Percentiles rank a stretch among this genome's conserved stretches.
These are phyloP conservation scores for Orbilia ellipsospora DNA, from an alignment of 2,329 filamentous ascomycete genomes.

Conservation along the genomic window DNA sequence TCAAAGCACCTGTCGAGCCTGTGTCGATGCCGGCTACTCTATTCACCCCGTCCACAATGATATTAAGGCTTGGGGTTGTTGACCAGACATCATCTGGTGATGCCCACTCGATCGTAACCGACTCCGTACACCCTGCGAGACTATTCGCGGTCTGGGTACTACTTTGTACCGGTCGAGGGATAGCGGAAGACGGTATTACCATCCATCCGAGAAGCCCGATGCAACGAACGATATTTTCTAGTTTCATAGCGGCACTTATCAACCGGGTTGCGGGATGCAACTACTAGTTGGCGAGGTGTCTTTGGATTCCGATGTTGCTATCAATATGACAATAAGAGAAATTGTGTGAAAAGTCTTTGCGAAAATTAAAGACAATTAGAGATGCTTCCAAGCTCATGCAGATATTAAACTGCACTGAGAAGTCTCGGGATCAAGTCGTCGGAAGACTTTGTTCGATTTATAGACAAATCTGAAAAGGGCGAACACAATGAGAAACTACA, in stretches of 20 bases:
- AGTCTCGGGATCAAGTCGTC: too few relatives aligned
- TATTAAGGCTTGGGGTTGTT: neutral
- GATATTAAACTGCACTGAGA: too few relatives aligned
- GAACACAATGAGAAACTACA: too few relatives aligned
- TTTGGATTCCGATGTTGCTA: too few relatives aligned
- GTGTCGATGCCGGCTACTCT: neutral
- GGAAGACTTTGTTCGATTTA: too few relatives aligned
- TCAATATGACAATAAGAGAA: too few relatives aligned
- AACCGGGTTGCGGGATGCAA: too few relatives aligned
- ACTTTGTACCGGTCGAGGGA: neutral
- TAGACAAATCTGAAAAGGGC: too few relatives aligned
- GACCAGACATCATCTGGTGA: neutral
- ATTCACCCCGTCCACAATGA: neutral
- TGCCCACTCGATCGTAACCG: neutral
- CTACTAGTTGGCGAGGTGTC: too few relatives aligned
- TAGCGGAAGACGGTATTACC: neutral
- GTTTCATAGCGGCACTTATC: neutral
- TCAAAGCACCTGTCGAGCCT: conserved; percentile 17
- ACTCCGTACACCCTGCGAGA: neutral
- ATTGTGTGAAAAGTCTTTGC: too few relatives aligned
- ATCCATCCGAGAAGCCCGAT: neutral
- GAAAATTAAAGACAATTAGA: too few relatives aligned
- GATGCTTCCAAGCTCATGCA: too few relatives aligned
- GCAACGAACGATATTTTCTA: neutral
- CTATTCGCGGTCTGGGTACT: neutral